Conservation (phyloP, 192 early-diverging fungal species). For the Coemansia sp. region DNA sequence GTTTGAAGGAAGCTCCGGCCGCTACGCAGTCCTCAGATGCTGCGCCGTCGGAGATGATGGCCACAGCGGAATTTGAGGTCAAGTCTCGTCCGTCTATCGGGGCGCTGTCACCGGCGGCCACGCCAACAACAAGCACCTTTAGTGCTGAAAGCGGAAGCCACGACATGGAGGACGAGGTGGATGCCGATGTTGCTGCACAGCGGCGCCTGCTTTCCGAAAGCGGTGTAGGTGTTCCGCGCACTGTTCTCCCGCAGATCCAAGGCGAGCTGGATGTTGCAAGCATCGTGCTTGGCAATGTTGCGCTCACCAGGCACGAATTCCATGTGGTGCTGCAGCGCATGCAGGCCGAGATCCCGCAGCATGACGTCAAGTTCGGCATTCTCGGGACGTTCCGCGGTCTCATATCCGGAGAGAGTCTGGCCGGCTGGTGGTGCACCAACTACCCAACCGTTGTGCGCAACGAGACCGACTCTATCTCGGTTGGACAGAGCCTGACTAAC, state of each 20-base stretch:
- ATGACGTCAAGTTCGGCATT: constrained; percentile 70
- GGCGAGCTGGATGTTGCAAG: constrained; percentile 48
- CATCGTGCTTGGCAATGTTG: constrained; percentile 59
- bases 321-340: constrained; percentile 64
- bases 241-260: constrained; percentile 21
- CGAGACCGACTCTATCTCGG: constrained; percentile 62
- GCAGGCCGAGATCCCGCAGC: constrained; percentile 60
- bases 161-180: constrained; percentile 26
- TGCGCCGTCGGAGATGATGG: background rate
- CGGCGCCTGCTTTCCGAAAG: constrained; percentile 26
- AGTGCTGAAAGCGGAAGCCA: background rate
- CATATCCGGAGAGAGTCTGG: constrained; percentile 68
- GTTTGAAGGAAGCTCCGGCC: constrained; percentile 25
- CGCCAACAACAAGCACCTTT: background rate
- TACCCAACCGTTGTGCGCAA: constrained; percentile 59
- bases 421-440: constrained; percentile 72
- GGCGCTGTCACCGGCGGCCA: constrained; percentile 8
- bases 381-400: constrained; percentile 65
- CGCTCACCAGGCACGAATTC: constrained; percentile 63
- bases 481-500: constrained; percentile 70
- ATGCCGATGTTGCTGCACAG: constrained; percentile 32
- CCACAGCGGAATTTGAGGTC: constrained; percentile 36
- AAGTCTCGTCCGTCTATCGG: constrained; percentile 35
- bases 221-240: constrained; percentile 11
- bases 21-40: constrained; percentile 10